Percentiles rank a stretch among this genome's conserved stretches.
phyloP scores from a whole-genome alignment of 108 stramenopile genomes.

The Skeletonema costatum region DNA sequence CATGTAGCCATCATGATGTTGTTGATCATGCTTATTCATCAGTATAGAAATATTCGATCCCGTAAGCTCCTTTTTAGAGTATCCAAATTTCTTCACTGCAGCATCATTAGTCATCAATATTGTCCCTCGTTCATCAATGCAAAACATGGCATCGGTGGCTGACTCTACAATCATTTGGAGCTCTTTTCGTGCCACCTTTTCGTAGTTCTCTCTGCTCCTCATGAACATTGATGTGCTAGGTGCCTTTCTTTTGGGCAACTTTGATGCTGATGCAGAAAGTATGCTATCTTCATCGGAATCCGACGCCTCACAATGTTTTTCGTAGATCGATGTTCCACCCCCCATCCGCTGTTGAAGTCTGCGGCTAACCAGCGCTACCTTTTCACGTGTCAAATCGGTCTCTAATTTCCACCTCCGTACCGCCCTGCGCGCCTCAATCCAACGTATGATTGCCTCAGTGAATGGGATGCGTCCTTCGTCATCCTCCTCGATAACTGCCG shows the following conservation, averaged over 20 bases:
- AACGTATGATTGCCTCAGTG: slow-evolving; percentile 9
- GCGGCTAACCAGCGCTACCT: slow-evolving; percentile 3
- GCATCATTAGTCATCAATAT: slow-evolving; percentile 30
- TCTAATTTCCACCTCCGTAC: slow-evolving; percentile 13
- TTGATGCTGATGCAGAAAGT: neutral
- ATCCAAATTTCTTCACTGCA: slow-evolving; percentile 32
- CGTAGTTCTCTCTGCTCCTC: neutral
- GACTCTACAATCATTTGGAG: slow-evolving; percentile 25
- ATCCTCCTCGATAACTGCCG: slow-evolving; percentile 14
- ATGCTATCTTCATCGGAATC: slow-evolving; percentile 4
- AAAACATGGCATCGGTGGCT: slow-evolving; percentile 30
- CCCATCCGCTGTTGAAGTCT: neutral
- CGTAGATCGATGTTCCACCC: neutral
- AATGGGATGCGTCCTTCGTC: slow-evolving; percentile 16
- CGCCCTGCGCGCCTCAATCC: slow-evolving; percentile 14
- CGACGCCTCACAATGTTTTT: neutral
- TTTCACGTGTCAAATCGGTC: neutral
- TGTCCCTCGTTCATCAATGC: slow-evolving; percentile 17
- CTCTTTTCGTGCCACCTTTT: slow-evolving; percentile 7
- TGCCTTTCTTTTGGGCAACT: neutral
- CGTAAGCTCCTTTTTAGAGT: slow-evolving; percentile 11
- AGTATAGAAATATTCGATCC: slow-evolving; percentile 32
- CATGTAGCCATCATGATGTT: slow-evolving; percentile 23
- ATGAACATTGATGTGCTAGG: neutral
- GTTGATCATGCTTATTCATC: slow-evolving; percentile 3